Percentiles rank a stretch among this genome's conserved stretches.
Evolutionary conservation across 176 grass and related monocot genomes (phyloP).

Genomic region (Thalia dealbata): DNA sequence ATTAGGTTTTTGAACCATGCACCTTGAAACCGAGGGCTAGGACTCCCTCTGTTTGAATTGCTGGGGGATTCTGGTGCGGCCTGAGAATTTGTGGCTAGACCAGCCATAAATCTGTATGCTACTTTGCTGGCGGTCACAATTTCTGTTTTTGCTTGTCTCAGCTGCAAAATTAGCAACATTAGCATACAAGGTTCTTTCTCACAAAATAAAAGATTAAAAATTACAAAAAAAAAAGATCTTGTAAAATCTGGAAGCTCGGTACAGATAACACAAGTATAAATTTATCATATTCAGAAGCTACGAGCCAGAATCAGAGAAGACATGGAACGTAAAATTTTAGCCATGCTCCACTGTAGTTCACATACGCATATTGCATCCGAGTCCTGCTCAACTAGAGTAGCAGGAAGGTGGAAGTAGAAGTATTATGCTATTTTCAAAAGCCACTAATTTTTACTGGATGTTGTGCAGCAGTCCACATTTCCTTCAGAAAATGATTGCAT

Average conservation of each 20-base stretch:
- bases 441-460: neutral
- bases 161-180: slow-evolving; percentile 38
- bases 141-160: slow-evolving; percentile 91
- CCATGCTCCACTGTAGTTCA: neutral
- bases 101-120: slow-evolving; percentile 94
- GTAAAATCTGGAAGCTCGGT: neutral
- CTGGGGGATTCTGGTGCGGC: slow-evolving; percentile 32
- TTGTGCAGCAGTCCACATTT: neutral
- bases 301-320: neutral
- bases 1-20: slow-evolving; percentile 79
- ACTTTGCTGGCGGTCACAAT: slow-evolving; percentile 91
- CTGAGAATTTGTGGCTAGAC: slow-evolving; percentile 54
- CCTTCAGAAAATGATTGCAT: neutral
- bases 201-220: neutral
- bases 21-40: slow-evolving; percentile 54
- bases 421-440: too few relatives aligned
- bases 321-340: neutral
- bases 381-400: neutral
- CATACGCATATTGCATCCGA: too few relatives aligned
- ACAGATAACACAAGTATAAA: neutral
- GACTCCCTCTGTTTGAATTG: slow-evolving; percentile 42
- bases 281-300: neutral
- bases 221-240: neutral
- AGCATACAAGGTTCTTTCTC: neutral
- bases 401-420: too few relatives aligned